Conservation (phyloP, 164 flowering plant species). For the Dillenia suffruticosa region DNA sequence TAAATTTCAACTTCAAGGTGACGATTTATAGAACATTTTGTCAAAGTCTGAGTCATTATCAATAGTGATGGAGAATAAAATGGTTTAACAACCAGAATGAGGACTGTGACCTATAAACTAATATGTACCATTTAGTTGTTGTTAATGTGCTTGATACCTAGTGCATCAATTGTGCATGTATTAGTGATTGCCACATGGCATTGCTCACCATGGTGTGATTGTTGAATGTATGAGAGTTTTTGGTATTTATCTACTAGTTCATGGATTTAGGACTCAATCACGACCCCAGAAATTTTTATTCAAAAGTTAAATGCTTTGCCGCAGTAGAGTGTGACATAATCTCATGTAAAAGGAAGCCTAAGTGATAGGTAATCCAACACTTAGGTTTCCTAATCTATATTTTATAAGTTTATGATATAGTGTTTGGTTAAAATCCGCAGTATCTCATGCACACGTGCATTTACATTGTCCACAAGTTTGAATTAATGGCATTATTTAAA, state of each 20-base stretch:
- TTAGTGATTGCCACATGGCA: conserved; percentile 6
- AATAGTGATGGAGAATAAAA: not conserved
- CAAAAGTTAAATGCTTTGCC: not conserved
- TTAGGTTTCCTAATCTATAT: conserved; percentile 6
- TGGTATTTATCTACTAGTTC: conserved; percentile 1
- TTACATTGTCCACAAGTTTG: conserved; percentile 20
- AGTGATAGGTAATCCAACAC: conserved; percentile 26
- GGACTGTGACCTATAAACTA: conserved; percentile 7
- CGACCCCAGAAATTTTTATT: not conserved
- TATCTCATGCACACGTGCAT: conserved; percentile 34
- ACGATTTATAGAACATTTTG: not conserved
- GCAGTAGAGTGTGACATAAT: conserved; percentile 9
- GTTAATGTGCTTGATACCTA: not conserved
- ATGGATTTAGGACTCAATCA: conserved; percentile 8
- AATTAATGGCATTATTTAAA: conserved; percentile 10
- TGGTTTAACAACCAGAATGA: conserved; percentile 3
- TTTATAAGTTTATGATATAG: conserved; percentile 15
- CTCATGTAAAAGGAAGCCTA: conserved; percentile 4
- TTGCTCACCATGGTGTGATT: too few species aligned
- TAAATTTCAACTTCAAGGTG: conserved; percentile 1
- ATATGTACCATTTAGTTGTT: not conserved
- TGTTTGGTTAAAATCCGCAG: conserved; percentile 24
- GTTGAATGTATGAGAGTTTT: not conserved
- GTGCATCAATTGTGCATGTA: not conserved
- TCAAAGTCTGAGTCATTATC: conserved; percentile 1